Base-by-base conservation (phyloP, 2,329 filamentous ascomycete species). In the Madurella mycetomatis region DNA sequence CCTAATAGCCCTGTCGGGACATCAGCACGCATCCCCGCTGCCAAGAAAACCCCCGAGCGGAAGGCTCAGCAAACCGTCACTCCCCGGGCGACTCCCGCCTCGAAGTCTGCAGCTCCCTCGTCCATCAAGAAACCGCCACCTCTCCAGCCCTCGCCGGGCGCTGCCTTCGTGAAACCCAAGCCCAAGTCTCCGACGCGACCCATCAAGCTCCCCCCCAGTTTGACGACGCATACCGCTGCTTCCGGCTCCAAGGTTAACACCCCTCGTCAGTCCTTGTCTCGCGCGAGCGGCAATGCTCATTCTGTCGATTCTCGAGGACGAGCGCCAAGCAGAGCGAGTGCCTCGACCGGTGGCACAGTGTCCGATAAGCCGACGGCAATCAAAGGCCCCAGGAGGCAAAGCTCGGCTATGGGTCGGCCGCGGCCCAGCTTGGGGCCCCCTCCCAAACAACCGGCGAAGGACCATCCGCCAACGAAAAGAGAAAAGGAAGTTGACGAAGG, bases 181-280 rank as follows among this genome's bases (percentile, higher is more conserved):
- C 71, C 78, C 41, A 85, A 83, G 68, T 89, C 87, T 11, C 85
- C 85, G 2, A 90, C 87, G 1, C 81, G 83, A 52, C 86, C 86
- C 9, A 74, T 84, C 49, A 82, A 81, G 53, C 73, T 90, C 1
- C 84, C 87, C 9, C 75, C 86, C 9, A 84, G 85, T 54, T 73
- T 90, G 31, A 86, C 78, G 19, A 84, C 85, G 5, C 86, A 85
- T 32, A 91, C 87, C 3, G 81, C 86, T 19, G 78, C 87, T 0
- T 90, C 83, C 1, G 81, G 80, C 15, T 85, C 83, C 13, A 89
- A 85, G 69, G 74, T 78, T 47, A 65, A 66, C 17, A 61, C 63
- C 11, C 59, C 67, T 2, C 67, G 72, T 41, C 72, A 73, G 58
- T 76, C 78, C 11, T 67, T 73, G 15, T 73, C 67, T 52, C 74